Evolutionary conservation across 371 early-diverging fungal genomes (phyloP), one percentile per base, ranked within the genome.

Genomic region (Zychaea mexicana): DNA sequence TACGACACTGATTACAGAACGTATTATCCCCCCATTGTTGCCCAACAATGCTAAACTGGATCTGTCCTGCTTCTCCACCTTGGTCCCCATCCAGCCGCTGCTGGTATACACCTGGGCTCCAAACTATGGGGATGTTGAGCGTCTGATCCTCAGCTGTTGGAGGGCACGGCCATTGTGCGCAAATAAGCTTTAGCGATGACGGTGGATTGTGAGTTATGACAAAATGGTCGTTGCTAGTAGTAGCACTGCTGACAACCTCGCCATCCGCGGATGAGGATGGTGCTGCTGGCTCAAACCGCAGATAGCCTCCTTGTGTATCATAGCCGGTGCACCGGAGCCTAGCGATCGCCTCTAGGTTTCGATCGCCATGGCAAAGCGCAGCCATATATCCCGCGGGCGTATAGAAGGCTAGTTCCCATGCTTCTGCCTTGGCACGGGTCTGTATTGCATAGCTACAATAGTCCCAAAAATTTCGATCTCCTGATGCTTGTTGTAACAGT

Each of bases 341-440:
- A 7, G 47, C 57, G 9, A 63, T 13, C 8, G 61, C 61, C 19
- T 52, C 47, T 7, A 17, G 2, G 15, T 38, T 53, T 33, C 46
- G 57, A 57, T 63, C 33, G 22, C 56, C 64, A 47, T 63, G 42
- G 28, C 64, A 63, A 24, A 57, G 46, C 21, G 64, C 57, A 5
- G 49, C 64, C 47, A 54, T 54, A 26, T 63, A 63, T 17, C 57
- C 57, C 24, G 56, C 64, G 30, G 64, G 52, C 30, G 64, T 63
- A 21, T 54, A 57, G 19, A 63, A 19, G 2, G 49, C 57, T 2
- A 63, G 33, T 28, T 63, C 57, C 64, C 64, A 63, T 55, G 47
- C 57, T n/a, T 63, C 52, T 6, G 64, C 30, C 36, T 63, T 63
- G 21, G 64, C 64, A 36, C 64, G 56, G 28, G 55, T 24, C 21